phyloP scores from a whole-genome alignment of 164 flowering plant species.

The Echeveria elegans region DNA sequence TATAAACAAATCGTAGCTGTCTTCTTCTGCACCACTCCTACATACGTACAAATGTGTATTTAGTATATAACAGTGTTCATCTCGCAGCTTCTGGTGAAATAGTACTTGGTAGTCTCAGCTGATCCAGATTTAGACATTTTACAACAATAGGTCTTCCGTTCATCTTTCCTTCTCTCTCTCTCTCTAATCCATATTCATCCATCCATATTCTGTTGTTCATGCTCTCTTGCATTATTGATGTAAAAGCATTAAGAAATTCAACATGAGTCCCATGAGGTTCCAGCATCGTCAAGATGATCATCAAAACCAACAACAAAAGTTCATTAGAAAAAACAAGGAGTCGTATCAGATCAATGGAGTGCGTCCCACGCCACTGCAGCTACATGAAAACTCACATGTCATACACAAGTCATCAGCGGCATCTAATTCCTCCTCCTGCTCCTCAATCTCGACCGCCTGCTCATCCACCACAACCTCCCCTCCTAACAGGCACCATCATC shows the following conservation, averaged over 20 bases:
- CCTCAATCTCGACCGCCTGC: slow-evolving; percentile 8
- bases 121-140: not conserved
- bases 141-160: not conserved
- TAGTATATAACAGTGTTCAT: not conserved
- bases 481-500: slow-evolving; percentile 8
- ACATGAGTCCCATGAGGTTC: not conserved
- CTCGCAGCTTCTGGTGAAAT: not conserved
- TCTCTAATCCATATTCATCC: too few relatives aligned
- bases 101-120: not conserved
- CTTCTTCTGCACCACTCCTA: not conserved
- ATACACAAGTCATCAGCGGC: slow-evolving; percentile 28
- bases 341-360: slow-evolving; percentile 33
- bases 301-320: slow-evolving; percentile 13
- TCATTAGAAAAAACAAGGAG: slow-evolving; percentile 9
- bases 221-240: not conserved
- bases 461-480: slow-evolving; percentile 5
- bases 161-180: not conserved
- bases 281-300: not conserved
- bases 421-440: slow-evolving; percentile 18
- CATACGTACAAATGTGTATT: not conserved
- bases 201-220: not conserved
- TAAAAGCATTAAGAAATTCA: not conserved
- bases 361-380: slow-evolving; percentile 43
- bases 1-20: not conserved
- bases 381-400: slow-evolving; percentile 35